Conservation (phyloP, 1,139 yeast genomes). For the Yamadazyma sp. region DNA sequence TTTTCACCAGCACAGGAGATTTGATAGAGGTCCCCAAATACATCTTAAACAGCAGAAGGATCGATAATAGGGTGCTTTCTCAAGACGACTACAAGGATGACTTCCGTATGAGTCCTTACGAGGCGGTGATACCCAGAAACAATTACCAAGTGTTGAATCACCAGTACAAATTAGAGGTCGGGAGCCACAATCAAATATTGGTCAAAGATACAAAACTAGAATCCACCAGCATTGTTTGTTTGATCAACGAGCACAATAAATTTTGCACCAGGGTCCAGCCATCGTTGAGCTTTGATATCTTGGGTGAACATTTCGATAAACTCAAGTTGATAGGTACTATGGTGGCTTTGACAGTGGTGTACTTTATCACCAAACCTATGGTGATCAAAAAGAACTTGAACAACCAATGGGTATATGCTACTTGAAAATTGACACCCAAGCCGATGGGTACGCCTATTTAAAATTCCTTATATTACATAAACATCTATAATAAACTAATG, state of each 20-base stretch:
- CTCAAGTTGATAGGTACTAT: slow-evolving; percentile 64
- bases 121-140: slow-evolving; percentile 58
- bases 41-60: slow-evolving; percentile 60
- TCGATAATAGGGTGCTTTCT: slow-evolving; percentile 53
- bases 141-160: slow-evolving; percentile 40
- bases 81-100: slow-evolving; percentile 57
- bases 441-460: neutral
- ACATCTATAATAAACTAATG: slow-evolving; percentile 10
- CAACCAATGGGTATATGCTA: slow-evolving; percentile 30
- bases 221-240: slow-evolving; percentile 74
- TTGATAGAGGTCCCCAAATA: slow-evolving; percentile 72
- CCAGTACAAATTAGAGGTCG: slow-evolving; percentile 39
- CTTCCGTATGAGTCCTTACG: slow-evolving; percentile 63
- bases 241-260: slow-evolving; percentile 60
- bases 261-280: slow-evolving; percentile 82
- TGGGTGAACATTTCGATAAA: slow-evolving; percentile 68
- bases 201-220: slow-evolving; percentile 73
- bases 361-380: slow-evolving; percentile 54
- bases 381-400: slow-evolving; percentile 51
- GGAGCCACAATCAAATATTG: slow-evolving; percentile 30
- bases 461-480: slow-evolving; percentile 6
- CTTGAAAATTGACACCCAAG: too few species aligned
- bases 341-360: slow-evolving; percentile 45
- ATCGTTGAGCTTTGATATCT: slow-evolving; percentile 78
- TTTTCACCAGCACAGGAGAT: slow-evolving; percentile 60